phyloP scores from a whole-genome alignment of 768 basidiomycete species.

The Trametes meyenii region DNA sequence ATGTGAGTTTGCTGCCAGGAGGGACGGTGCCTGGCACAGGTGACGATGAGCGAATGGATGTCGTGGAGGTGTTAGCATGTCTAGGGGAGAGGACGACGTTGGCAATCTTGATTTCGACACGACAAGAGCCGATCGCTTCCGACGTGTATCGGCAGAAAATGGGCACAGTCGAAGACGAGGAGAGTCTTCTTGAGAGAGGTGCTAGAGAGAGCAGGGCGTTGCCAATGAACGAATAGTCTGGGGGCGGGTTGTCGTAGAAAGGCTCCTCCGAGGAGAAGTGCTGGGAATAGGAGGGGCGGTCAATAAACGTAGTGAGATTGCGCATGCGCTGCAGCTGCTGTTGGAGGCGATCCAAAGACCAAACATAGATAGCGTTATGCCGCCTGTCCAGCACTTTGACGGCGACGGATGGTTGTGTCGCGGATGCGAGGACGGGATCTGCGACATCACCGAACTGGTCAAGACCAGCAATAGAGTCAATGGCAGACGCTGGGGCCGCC shows the following conservation, averaged over 20 bases:
- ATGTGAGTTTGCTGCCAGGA: slow-evolving; percentile 79
- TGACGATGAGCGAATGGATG: slow-evolving; percentile 75
- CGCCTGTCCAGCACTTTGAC: slow-evolving; percentile 91
- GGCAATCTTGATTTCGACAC: slow-evolving; percentile 80
- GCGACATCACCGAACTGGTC: slow-evolving; percentile 92
- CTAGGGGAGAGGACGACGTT: slow-evolving; percentile 66
- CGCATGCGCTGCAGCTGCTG: slow-evolving; percentile 93
- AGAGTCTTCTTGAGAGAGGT: slow-evolving; percentile 74
- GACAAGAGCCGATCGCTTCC: slow-evolving; percentile 94
- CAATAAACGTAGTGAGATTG: slow-evolving; percentile 86
- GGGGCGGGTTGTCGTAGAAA: slow-evolving; percentile 87
- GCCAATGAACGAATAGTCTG: slow-evolving; percentile 92
- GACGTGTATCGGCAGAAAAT: slow-evolving; percentile 94
- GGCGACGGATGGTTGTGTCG: slow-evolving; percentile 80
- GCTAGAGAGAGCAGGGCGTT: slow-evolving; percentile 82
- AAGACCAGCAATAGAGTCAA: slow-evolving; percentile 84
- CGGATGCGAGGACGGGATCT: slow-evolving; percentile 75
- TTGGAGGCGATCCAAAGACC: slow-evolving; percentile 87
- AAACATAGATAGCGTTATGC: slow-evolving; percentile 85
- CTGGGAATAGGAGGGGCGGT: slow-evolving; percentile 89
- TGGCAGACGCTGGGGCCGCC: slow-evolving; percentile 77
- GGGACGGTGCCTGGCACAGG: slow-evolving; percentile 69
- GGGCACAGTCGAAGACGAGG: slow-evolving; percentile 75
- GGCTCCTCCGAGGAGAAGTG: slow-evolving; percentile 94
- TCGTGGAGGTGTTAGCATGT: slow-evolving; percentile 59